These are phyloP conservation scores for Agarophyton chilense DNA, from an alignment of 23 red algal species.

Conservation along the genomic window DNA sequence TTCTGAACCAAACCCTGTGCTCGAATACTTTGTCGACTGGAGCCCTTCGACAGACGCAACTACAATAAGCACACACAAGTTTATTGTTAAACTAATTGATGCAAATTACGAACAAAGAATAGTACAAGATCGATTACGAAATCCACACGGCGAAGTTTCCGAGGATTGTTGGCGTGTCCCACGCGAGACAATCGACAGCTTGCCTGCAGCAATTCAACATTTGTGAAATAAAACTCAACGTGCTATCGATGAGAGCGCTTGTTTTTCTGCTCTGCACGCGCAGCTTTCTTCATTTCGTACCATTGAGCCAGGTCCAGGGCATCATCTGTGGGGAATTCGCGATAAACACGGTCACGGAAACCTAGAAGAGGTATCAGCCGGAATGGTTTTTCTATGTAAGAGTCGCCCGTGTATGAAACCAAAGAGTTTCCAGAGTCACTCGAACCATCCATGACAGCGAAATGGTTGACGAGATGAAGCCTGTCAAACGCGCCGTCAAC, in stretches of 20 bases:
- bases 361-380: slow-evolving; percentile 30
- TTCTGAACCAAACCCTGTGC: not conserved
- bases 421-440: not conserved
- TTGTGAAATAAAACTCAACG: not conserved
- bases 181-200: not conserved
- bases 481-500: slow-evolving; percentile 33
- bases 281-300: slow-evolving; percentile 60
- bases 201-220: not conserved
- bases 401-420: slow-evolving; percentile 5
- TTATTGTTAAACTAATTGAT: slow-evolving; percentile 1
- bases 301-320: slow-evolving; percentile 43
- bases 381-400: slow-evolving; percentile 12
- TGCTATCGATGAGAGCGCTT: not conserved
- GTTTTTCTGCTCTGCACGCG: slow-evolving; percentile 4
- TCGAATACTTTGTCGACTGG: slow-evolving; percentile 53
- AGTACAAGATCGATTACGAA: slow-evolving; percentile 20
- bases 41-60: not conserved
- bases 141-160: slow-evolving; percentile 39
- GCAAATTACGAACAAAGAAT: slow-evolving; percentile 37
- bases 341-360: slow-evolving; percentile 30
- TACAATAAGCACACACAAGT: not conserved
- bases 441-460: slow-evolving; percentile 30
- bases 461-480: slow-evolving; percentile 39
- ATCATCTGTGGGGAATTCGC: slow-evolving; percentile 47
- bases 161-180: slow-evolving; percentile 48